Conservation (phyloP, 768 basidiomycete genomes). For the Mycena epipterygia region DNA sequence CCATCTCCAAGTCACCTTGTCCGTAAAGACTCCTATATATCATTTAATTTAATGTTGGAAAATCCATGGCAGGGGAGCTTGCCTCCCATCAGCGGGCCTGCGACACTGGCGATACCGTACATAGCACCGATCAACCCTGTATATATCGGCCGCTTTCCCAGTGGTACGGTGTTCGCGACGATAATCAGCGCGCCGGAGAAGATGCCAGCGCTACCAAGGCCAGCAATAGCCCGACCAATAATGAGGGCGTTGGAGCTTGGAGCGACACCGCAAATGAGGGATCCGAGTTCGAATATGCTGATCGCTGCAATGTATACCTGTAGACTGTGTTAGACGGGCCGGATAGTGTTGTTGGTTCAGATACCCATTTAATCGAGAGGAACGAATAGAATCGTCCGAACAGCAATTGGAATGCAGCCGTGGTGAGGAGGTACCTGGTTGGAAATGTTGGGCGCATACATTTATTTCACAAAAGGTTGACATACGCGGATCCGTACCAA, state of each 20-base stretch:
- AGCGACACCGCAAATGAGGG: constrained; percentile 20
- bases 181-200: constrained; percentile 27
- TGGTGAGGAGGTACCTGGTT: constrained; percentile 19
- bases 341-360: neutral
- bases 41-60: too few relatives aligned
- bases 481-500: constrained; percentile 21
- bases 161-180: constrained; percentile 23
- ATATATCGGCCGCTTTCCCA: constrained; percentile 22
- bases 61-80: too few relatives aligned
- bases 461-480: neutral
- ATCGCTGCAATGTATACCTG: neutral
- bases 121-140: constrained; percentile 16
- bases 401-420: neutral
- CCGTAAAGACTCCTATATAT: constrained; percentile 9
- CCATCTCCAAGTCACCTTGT: constrained; percentile 48
- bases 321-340: too few relatives aligned
- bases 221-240: constrained; percentile 28
- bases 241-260: constrained; percentile 24
- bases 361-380: too few relatives aligned
- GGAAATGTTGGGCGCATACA: neutral
- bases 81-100: constrained; percentile 2
- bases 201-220: constrained; percentile 18
- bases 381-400: too few relatives aligned
- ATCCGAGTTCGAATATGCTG: neutral
- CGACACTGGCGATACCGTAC: constrained; percentile 15